A percentile compares a stretch with the other conserved stretches of the same genome.
phyloP scores from a whole-genome alignment of 192 early-diverging fungal species.

The Podila verticillata region DNA sequence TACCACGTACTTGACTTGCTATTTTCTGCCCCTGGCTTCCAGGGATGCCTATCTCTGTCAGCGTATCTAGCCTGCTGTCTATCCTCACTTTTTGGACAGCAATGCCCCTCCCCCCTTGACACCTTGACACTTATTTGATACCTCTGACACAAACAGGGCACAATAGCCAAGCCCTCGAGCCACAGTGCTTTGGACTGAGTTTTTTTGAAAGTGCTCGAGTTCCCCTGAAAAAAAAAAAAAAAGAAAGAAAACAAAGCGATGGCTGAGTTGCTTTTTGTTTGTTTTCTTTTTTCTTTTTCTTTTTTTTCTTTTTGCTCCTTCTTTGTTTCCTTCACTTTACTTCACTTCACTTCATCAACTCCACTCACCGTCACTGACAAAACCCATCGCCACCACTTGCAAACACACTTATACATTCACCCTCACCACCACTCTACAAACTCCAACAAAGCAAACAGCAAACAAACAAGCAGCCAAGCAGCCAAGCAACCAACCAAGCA shows the following conservation, averaged over 20 bases:
- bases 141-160: no score
- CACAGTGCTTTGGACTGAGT: not conserved
- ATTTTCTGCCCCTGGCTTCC: no score
- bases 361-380: no score
- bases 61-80: no score
- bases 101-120: not conserved
- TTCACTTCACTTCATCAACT: not conserved
- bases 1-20: no score
- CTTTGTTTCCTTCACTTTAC: not conserved
- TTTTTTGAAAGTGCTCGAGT: not conserved
- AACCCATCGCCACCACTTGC: not conserved
- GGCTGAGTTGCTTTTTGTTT: not conserved
- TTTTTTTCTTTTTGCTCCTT: constrained; percentile 5
- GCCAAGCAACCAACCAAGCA: no score
- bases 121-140: no score
- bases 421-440: not conserved
- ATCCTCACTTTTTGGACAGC: no score
- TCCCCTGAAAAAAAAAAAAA: constrained; percentile 14
- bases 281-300: constrained; percentile 23
- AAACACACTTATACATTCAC: no score
- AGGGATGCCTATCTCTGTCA: no score
- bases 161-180: not conserved
- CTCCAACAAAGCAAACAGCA: not conserved
- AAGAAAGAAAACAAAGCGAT: not conserved
- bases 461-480: no score